Conservation (phyloP, 192 early-diverging fungal genomes). For the Tieghemiomyces parasiticus region DNA sequence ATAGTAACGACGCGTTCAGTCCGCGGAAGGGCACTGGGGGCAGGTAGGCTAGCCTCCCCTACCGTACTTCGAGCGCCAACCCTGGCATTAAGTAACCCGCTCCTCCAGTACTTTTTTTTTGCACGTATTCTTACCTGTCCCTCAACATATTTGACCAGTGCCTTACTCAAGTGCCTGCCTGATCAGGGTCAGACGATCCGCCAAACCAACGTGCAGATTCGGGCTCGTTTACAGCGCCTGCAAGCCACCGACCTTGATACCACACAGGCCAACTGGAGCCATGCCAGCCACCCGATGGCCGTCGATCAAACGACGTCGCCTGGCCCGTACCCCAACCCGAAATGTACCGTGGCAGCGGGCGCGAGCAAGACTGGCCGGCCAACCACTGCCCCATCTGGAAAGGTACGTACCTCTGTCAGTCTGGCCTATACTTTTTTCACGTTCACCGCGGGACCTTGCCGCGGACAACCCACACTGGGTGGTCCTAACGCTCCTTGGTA, state of each 20-base stretch:
- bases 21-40: not conserved
- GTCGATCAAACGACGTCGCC: not conserved
- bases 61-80: not conserved
- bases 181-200: not conserved
- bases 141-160: not conserved
- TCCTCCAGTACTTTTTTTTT: not conserved
- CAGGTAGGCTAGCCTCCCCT: not conserved
- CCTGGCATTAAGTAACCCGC: not conserved
- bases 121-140: not conserved
- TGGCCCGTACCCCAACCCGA: not conserved
- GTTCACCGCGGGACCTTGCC: no score
- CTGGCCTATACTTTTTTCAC: no score
- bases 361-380: not conserved
- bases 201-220: not conserved
- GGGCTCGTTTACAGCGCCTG: not conserved
- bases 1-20: not conserved
- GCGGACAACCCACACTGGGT: no score
- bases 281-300: not conserved
- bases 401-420: no score
- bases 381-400: not conserved
- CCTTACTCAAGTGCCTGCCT: not conserved
- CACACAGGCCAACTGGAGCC: not conserved
- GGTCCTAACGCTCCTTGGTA: no score
- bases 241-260: not conserved
- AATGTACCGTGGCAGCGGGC: not conserved